Conservation (phyloP, 2,329 filamentous ascomycete genomes). For the Rasamsonia emersonii region DNA sequence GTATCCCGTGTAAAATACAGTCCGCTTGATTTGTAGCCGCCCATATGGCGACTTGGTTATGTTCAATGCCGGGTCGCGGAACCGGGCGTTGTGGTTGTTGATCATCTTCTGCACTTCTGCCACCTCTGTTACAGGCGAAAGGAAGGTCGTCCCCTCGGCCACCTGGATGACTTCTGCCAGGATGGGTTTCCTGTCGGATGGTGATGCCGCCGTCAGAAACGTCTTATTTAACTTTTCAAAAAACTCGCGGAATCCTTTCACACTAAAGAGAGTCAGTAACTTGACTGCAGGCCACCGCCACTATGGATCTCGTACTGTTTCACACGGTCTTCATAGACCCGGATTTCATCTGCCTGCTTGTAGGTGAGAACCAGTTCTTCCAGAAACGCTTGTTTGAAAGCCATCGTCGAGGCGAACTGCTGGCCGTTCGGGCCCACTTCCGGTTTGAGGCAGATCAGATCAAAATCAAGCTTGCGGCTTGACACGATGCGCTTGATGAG, state of each 20-base stretch:
- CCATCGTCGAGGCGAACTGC: conserved; percentile 72
- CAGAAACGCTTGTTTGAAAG: conserved; percentile 84
- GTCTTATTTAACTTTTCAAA: conserved; percentile 66
- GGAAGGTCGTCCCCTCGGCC: conserved; percentile 60
- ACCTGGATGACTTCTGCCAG: conserved; percentile 78
- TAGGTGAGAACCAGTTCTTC: conserved; percentile 79
- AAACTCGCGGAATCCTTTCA: conserved; percentile 77
- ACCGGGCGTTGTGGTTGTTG: conserved; percentile 64
- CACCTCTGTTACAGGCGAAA: conserved; percentile 72
- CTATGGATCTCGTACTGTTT: conserved; percentile 46
- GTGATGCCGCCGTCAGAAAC: conserved; percentile 33
- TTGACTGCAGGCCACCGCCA: background rate
- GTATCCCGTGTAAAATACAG: conserved; percentile 87
- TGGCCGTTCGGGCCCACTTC: conserved; percentile 70
- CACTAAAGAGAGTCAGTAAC: conserved; percentile 31
- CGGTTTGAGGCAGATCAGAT: conserved; percentile 83
- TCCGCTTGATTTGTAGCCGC: conserved; percentile 68
- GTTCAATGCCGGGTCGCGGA: conserved; percentile 24
- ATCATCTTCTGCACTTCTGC: conserved; percentile 83
- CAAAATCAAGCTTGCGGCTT: conserved; percentile 73
- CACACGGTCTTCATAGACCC: conserved; percentile 55
- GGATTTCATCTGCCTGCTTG: conserved; percentile 69
- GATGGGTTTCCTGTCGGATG: conserved; percentile 55
- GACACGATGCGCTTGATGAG: conserved; percentile 72
- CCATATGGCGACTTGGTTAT: conserved; percentile 35